Conservation (phyloP, 306 rosid species). For the Begonia loranthoides region DNA sequence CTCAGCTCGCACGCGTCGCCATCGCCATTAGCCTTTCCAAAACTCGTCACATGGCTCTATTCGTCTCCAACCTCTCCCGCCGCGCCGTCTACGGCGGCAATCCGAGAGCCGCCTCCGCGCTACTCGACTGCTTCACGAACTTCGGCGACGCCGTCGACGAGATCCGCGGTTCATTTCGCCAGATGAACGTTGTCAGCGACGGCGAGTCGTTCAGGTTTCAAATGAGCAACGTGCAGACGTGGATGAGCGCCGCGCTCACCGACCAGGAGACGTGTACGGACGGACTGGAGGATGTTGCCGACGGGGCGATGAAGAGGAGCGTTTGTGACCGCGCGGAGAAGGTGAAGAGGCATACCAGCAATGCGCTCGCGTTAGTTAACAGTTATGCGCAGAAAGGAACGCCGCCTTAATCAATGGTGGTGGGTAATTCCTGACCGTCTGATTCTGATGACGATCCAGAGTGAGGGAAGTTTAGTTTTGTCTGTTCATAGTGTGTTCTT, state of each 20-base stretch:
- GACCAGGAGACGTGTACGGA: slow-evolving; percentile 96
- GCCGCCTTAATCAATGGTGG: slow-evolving; percentile 14
- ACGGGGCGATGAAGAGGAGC: slow-evolving; percentile 42
- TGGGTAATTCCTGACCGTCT: background rate
- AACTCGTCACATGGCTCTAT: slow-evolving; percentile 35
- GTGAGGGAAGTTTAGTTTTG: too few relatives aligned
- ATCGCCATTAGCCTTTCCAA: slow-evolving; percentile 48
- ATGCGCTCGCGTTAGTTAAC: slow-evolving; percentile 82
- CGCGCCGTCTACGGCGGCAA: slow-evolving; percentile 37
- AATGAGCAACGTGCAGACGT: slow-evolving; percentile 98
- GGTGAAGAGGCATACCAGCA: slow-evolving; percentile 75
- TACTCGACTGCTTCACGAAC: slow-evolving; percentile 77
- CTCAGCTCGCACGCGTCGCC: slow-evolving; percentile 77
- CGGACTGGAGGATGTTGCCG: slow-evolving; percentile 61
- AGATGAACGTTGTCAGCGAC: slow-evolving; percentile 53
- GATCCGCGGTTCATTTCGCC: slow-evolving; percentile 76
- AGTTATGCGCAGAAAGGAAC: slow-evolving; percentile 34
- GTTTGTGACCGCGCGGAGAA: slow-evolving; percentile 29
- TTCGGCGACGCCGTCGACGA: slow-evolving; percentile 74
- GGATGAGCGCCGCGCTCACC: slow-evolving; percentile 99
- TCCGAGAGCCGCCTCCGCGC: slow-evolving; percentile 42
- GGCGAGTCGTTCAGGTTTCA: slow-evolving; percentile 44
- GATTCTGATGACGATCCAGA: background rate
- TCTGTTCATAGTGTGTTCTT: too few relatives aligned
- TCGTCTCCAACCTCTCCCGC: slow-evolving; percentile 50